Conservation (phyloP, 2,329 filamentous ascomycete genomes). For the Canariomyces notabilis region DNA sequence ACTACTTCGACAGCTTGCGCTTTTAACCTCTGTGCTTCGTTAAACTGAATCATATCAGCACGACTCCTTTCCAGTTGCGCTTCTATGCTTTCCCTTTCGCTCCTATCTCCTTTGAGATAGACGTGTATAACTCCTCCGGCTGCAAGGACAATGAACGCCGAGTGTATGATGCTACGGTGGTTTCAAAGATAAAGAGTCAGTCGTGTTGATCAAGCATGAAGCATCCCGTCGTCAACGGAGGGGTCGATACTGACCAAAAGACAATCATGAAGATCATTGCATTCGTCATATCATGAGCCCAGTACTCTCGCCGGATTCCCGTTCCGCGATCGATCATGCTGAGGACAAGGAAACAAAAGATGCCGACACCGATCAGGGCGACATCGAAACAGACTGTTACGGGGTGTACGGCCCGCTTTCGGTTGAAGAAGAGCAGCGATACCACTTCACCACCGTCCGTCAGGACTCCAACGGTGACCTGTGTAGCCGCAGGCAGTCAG, state of each 20-base stretch:
- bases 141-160: slow-evolving; percentile 15
- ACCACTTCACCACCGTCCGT: slow-evolving; percentile 18
- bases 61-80: slow-evolving; percentile 11
- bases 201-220: too few species aligned
- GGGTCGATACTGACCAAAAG: slow-evolving; percentile 14
- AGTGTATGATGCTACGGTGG: slow-evolving; percentile 16
- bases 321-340: slow-evolving; percentile 15
- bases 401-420: slow-evolving; percentile 18
- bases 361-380: slow-evolving; percentile 12
- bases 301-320: slow-evolving; percentile 1
- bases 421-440: slow-evolving; percentile 16
- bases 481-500: background rate
- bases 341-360: slow-evolving; percentile 23
- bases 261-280: slow-evolving; percentile 25
- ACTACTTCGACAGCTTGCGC: background rate
- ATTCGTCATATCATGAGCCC: slow-evolving; percentile 19
- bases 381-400: slow-evolving; percentile 18
- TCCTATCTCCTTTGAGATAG: background rate
- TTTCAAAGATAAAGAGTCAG: too few species aligned
- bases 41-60: slow-evolving; percentile 18
- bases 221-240: background rate
- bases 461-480: slow-evolving; percentile 17
- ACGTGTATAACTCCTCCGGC: slow-evolving; percentile 12
- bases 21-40: slow-evolving; percentile 5
- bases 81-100: background rate